Percentiles rank a stretch among this genome's conserved stretches.
These are phyloP conservation scores for Phanerochaete carnosa DNA, from an alignment of 768 basidiomycete genomes.

Conservation along the genomic window DNA sequence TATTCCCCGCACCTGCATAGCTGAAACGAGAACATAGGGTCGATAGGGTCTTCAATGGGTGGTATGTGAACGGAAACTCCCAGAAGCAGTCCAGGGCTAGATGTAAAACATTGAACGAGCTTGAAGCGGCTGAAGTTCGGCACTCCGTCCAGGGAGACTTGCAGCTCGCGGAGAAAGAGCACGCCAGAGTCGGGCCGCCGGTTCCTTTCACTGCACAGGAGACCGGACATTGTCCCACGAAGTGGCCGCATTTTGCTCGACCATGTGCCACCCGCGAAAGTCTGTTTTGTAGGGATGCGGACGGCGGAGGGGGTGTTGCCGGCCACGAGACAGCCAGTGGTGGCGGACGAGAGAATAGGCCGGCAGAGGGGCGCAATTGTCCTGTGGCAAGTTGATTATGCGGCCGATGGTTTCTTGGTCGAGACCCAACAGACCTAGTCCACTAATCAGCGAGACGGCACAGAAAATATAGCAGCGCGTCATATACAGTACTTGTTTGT, in stretches of 20 bases:
- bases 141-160: neutral
- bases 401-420: neutral
- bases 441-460: no score
- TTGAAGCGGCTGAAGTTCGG: neutral
- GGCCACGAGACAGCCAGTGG: neutral
- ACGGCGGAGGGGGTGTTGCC: neutral
- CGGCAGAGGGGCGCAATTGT: neutral
- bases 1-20: neutral
- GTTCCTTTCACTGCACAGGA: neutral
- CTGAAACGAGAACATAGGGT: neutral
- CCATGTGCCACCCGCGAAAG: neutral
- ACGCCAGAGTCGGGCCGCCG: neutral
- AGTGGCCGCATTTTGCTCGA: no score
- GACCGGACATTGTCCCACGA: neutral
- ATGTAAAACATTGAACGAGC: neutral
- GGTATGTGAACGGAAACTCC: neutral
- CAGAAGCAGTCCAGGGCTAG: neutral
- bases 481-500: no score
- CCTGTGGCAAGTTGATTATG: neutral
- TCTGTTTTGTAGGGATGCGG: neutral
- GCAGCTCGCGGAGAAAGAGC: neutral
- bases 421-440: no score
- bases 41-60: neutral
- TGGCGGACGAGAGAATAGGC: neutral
- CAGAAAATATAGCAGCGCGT: no score